Conservation (phyloP, 768 basidiomycete genomes). For the Wakefieldia striispora region DNA sequence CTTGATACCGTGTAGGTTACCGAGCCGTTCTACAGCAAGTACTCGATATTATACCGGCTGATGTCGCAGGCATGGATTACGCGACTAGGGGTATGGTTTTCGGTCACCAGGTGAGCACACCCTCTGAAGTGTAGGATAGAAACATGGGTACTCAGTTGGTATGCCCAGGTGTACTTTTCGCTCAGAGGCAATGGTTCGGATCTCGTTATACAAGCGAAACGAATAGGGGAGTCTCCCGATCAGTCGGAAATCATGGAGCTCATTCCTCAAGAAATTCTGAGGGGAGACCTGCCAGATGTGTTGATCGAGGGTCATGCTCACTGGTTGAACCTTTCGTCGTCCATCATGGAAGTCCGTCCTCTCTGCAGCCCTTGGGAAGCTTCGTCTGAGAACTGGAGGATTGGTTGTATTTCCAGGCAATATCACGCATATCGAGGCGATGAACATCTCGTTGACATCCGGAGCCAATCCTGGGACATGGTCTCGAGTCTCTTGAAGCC, state of each 20-base stretch:
- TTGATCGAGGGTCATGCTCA: conserved; percentile 24
- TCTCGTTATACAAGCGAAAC: conserved; percentile 12
- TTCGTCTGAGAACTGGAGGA: conserved; percentile 25
- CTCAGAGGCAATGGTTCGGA: neutral
- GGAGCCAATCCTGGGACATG: conserved; percentile 26
- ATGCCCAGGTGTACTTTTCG: conserved; percentile 14
- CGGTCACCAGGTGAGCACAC: conserved; percentile 15
- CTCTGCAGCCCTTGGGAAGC: conserved; percentile 20
- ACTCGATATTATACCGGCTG: conserved; percentile 17
- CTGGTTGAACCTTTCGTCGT: conserved; percentile 28
- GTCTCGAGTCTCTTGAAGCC: conserved; percentile 19
- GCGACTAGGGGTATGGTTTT: conserved; percentile 15
- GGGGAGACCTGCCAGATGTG: conserved; percentile 22
- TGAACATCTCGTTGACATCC: conserved; percentile 25
- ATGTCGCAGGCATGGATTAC: conserved; percentile 23
- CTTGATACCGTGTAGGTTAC: no score
- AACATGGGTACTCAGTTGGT: neutral
- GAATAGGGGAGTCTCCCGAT: neutral
- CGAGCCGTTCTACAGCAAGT: conserved; percentile 10
- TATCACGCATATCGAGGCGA: conserved; percentile 4
- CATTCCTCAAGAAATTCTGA: conserved; percentile 21
- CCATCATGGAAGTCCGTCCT: conserved; percentile 28
- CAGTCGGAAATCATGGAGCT: conserved; percentile 14
- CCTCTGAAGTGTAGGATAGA: neutral
- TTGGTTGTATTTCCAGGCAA: conserved; percentile 6